Base-by-base conservation (phyloP, 208 protist genomes). In the Trypanosoma platydactyli region DNA sequence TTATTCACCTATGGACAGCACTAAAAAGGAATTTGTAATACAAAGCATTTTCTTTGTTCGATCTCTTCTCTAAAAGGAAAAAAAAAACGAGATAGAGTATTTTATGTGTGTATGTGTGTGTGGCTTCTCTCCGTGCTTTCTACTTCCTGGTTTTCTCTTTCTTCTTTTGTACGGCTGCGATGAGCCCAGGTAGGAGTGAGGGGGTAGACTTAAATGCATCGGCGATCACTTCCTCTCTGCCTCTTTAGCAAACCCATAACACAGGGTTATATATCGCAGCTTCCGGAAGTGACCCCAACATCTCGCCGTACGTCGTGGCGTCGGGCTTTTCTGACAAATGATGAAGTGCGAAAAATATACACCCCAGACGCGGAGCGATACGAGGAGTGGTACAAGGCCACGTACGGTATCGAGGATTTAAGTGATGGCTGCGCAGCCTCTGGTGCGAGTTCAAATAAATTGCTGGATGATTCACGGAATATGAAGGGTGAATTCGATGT, bases 241-340 rank as follows among this genome's bases (percentile, higher is more conserved):
- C 68, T 94, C 7, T 86, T 91, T 70, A 86, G 82, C 25, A 91
- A 91, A 67, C 84, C 88, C 27, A 79, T 90, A 15, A 80, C 81
- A n/a, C 82, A 91, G 45, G 88, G 88, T 42, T 94, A 94, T 59
- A 65, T 83, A 0, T 52, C 82, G 24, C 80, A 84, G 66, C 76
- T 94, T 18, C 83, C 84, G 11, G 74, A 78, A 16, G 58, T 69
- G 1, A 45, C 64, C 30, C 72, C 68, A 9, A 60, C 71, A 13
- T 29, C 65, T 5, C 66, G 58, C 40, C 75, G 82, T 1, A 77
- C 69, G 1, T 57, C 66, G 12, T 91, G 85, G 84, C 75, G 73
- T 64, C 68, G 81, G 18, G 82, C 84, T 12, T 82, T 82, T 69
- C 73, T 81, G 16, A 71, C 73, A 1, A 89, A 94, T 61, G 63